Base-by-base conservation (phyloP, 2,329 filamentous ascomycete species). In the Colletotrichum cuscutae region DNA sequence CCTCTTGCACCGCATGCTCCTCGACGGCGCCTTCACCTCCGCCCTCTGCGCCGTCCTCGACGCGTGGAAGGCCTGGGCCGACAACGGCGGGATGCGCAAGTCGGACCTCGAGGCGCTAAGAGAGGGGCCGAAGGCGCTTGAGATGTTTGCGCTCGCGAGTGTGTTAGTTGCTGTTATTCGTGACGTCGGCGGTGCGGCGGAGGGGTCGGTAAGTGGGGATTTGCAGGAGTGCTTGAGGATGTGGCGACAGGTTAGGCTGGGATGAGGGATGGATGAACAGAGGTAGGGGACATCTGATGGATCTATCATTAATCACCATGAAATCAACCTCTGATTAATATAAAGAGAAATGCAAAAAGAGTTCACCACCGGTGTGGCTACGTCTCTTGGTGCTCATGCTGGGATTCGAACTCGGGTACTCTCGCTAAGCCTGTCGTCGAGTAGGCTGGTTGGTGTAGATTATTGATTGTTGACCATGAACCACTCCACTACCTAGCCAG, bases 151-250 rank as follows among this genome's bases (percentile, higher is more conserved):
- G 1, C 81, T 85, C 68, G 87, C 87, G 1, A 83, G 84, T 22
- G 75, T 90, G 30, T 71, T 89, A 11, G 78, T 89, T 15, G 83
- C 86, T 5, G 72, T 88, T 46, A 84, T 90, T 59, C 82, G 83
- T 67, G 86, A 86, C 58, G 83, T 86, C 0, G 82, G 85, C 1
- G 79, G 78, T 2, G 86, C 84, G 0, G 75, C 82, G 37, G 86
- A 88, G 75, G 87, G 87, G 1, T 85, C 85, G 1, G 71, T 89
- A 66, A 81, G 85, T 4, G 82, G 86, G 80, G 88, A 90, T 63
- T 76, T 90, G 77, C 88, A 89, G 77, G 88, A 90, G 75, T 89
- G 87, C 68, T 75, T 90, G 75, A 77, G 84, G 15, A 83, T 89
- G 78, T 90, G 88, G 88, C 86, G 82, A 74, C 85, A 83, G 65